Percentiles rank a stretch among this genome's conserved stretches.
Conservation (phyloP, 192 early-diverging fungal species). For the Coemansia sp. region DNA sequence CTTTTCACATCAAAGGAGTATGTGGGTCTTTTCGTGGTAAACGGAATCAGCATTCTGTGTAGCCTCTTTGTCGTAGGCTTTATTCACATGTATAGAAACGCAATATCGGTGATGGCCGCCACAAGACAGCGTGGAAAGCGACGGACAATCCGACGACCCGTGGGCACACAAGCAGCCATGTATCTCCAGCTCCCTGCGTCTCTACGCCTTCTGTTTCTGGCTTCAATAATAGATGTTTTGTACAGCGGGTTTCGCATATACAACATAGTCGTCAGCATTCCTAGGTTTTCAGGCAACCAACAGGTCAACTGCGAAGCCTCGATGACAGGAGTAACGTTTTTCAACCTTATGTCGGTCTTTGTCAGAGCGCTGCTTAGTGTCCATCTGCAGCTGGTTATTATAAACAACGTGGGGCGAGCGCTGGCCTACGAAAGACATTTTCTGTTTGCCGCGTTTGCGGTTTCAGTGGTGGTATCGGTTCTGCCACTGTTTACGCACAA, state of each 20-base stretch:
- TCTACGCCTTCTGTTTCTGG: conserved; percentile 43
- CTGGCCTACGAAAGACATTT: conserved; percentile 44
- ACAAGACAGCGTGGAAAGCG: conserved; percentile 21
- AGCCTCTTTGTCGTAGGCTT: conserved; percentile 43
- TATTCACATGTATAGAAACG: conserved; percentile 46
- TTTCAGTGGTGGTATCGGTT: conserved; percentile 30
- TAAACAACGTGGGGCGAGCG: conserved; percentile 30
- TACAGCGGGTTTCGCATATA: conserved; percentile 49
- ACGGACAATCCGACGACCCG: conserved; percentile 31
- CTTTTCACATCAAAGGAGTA: conserved; percentile 31
- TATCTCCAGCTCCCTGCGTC: conserved; percentile 44
- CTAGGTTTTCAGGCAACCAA: conserved; percentile 33
- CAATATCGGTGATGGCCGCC: conserved; percentile 36
- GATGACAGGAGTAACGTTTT: conserved; percentile 45
- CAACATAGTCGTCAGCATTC: conserved; percentile 29
- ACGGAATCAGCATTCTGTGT: conserved; percentile 41
- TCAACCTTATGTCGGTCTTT: conserved; percentile 48
- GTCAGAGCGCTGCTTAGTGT: conserved; percentile 45
- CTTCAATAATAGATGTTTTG: conserved; percentile 44
- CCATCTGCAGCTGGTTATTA: conserved; percentile 43
- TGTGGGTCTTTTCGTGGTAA: conserved; percentile 34
- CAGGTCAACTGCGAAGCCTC: conserved; percentile 45
- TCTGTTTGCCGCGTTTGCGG: conserved; percentile 14
- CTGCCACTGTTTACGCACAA: conserved; percentile 38
- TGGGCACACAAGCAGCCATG: conserved; percentile 44